These are phyloP conservation scores for Nectriaceae sp. DNA, from an alignment of 2,329 filamentous ascomycete species.

Conservation along the genomic window DNA sequence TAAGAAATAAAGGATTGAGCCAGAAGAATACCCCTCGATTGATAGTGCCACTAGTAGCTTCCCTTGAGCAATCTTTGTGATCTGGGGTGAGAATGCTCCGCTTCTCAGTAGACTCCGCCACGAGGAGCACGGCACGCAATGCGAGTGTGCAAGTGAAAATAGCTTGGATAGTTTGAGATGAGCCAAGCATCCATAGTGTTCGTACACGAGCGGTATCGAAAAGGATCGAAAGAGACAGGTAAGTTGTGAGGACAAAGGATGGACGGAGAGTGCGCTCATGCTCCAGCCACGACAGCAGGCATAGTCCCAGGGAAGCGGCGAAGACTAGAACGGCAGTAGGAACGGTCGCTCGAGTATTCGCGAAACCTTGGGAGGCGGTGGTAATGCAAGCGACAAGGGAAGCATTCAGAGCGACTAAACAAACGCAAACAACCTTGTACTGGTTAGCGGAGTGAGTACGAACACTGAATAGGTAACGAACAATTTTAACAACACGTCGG, in stretches of 20 bases:
- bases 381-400: slow-evolving; percentile 7
- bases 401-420: slow-evolving; percentile 1
- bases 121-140: slow-evolving; percentile 43
- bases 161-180: slow-evolving; percentile 40
- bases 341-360: slow-evolving; percentile 8
- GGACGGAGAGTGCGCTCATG: slow-evolving; percentile 46
- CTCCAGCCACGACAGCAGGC: slow-evolving; percentile 46
- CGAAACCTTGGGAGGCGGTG: slow-evolving; percentile 5
- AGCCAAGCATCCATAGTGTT: slow-evolving; percentile 42
- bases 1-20: slow-evolving; percentile 51
- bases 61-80: slow-evolving; percentile 40
- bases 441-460: no score
- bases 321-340: slow-evolving; percentile 15
- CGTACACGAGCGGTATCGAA: slow-evolving; percentile 48
- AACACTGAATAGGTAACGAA: slow-evolving; percentile 4
- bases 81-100: slow-evolving; percentile 39
- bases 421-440: no score
- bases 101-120: slow-evolving; percentile 49
- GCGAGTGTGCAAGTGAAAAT: slow-evolving; percentile 42
- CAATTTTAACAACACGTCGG: slow-evolving; percentile 8
- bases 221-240: slow-evolving; percentile 45
- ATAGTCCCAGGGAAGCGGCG: slow-evolving; percentile 26
- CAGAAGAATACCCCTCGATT: slow-evolving; percentile 53
- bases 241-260: slow-evolving; percentile 48
- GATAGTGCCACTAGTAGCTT: slow-evolving; percentile 51